A percentile compares a stretch with the other conserved stretches of the same genome.
phyloP scores from a whole-genome alignment of 2,329 filamentous ascomycete genomes.

The Stagonosporopsis vannaccii region DNA sequence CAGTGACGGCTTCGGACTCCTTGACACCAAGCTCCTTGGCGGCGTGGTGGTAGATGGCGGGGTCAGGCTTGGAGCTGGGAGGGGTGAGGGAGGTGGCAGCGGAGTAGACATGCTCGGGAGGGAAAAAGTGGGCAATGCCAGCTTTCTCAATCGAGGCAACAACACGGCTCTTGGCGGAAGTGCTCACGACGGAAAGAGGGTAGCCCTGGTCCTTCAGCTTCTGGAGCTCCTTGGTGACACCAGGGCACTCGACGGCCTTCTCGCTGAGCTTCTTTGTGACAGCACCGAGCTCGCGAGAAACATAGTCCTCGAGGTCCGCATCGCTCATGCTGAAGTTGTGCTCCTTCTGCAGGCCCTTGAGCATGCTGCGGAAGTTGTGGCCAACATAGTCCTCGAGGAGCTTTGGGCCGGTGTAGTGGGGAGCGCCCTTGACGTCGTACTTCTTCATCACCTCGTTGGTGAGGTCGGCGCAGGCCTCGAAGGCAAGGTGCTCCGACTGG shows the following conservation, averaged over 20 bases:
- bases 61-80: conserved; percentile 91
- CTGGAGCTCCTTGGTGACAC: conserved; percentile 72
- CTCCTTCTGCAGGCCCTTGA: conserved; percentile 76
- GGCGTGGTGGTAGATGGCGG: conserved; percentile 83
- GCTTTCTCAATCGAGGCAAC: conserved; percentile 80
- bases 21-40: conserved; percentile 76
- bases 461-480: conserved; percentile 88
- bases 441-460: conserved; percentile 83
- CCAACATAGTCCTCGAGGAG: conserved; percentile 90
- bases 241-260: conserved; percentile 71
- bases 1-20: conserved; percentile 75
- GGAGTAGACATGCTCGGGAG: conserved; percentile 76
- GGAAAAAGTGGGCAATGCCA: conserved; percentile 80
- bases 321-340: conserved; percentile 74
- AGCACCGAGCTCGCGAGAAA: conserved; percentile 78
- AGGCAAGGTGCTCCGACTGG: conserved; percentile 87
- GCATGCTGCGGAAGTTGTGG: conserved; percentile 94
- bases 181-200: conserved; percentile 80
- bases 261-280: conserved; percentile 81
- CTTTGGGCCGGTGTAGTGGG: conserved; percentile 77
- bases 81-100: conserved; percentile 78
- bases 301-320: conserved; percentile 76
- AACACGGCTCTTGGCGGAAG: conserved; percentile 79
- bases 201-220: conserved; percentile 71
- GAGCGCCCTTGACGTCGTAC: conserved; percentile 67